These are phyloP conservation scores for Senna siamea DNA, from an alignment of 306 rosid species.

Conservation along the genomic window DNA sequence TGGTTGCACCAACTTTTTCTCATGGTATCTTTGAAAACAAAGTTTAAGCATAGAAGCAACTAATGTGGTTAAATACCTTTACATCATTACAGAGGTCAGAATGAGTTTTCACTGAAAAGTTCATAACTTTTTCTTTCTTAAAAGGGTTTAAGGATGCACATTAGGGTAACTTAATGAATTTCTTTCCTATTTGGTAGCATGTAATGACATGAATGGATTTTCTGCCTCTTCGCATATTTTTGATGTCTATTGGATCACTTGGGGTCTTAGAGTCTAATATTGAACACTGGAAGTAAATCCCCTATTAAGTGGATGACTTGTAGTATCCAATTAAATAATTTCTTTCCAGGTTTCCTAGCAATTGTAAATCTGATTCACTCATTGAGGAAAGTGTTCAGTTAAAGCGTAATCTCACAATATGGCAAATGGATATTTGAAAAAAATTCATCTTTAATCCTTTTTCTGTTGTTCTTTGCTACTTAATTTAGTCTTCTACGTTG, in stretches of 20 bases:
- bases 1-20: not conserved
- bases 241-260: not conserved
- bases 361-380: constrained; percentile 30
- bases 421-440: constrained; percentile 21
- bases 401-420: constrained; percentile 20
- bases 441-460: not conserved
- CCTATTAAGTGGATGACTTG: not conserved
- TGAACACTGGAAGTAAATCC: constrained; percentile 13
- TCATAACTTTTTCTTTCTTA: not conserved
- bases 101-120: not conserved
- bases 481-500: constrained; percentile 30
- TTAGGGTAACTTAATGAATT: not conserved
- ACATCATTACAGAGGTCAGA: not conserved
- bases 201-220: not conserved
- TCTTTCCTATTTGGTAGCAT: constrained; percentile 10
- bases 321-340: no score
- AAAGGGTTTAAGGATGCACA: constrained; percentile 2
- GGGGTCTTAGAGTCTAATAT: not conserved
- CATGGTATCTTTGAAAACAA: not conserved
- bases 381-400: not conserved
- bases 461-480: constrained; percentile 25
- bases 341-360: not conserved
- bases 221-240: constrained; percentile 13
- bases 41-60: not conserved
- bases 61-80: not conserved